Percentiles rank a stretch among this genome's conserved stretches.
These are phyloP conservation scores for Penicillium hordei DNA, from an alignment of 2,329 filamentous ascomycete species.

Conservation along the genomic window DNA sequence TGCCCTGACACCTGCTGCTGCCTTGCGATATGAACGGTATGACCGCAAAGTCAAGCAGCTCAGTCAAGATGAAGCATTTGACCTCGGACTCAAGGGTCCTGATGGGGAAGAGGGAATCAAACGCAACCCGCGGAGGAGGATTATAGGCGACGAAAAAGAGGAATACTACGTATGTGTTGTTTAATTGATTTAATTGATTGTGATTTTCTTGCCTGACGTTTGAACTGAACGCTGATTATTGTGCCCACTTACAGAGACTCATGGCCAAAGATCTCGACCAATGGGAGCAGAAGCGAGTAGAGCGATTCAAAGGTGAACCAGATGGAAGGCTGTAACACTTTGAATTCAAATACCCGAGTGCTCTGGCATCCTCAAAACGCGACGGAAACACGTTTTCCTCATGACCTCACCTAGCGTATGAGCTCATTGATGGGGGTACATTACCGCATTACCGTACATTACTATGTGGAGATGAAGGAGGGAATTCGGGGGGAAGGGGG, in stretches of 20 bases:
- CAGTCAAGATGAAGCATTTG: conserved; percentile 81
- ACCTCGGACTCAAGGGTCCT: conserved; percentile 66
- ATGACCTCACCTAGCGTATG: background rate
- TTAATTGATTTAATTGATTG: background rate
- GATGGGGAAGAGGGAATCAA: conserved; percentile 75
- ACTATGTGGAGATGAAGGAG: background rate
- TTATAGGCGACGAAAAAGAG: conserved; percentile 45
- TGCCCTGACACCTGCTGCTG: conserved; percentile 89
- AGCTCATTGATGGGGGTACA: background rate
- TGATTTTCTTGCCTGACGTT: background rate
- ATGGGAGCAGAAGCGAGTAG: conserved; percentile 95
- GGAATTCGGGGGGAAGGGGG: background rate
- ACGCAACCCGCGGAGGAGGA: conserved; percentile 45
- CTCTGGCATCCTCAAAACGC: background rate
- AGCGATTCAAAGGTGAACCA: conserved; percentile 83
- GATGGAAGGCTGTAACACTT: conserved; percentile 70
- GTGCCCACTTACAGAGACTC: conserved; percentile 57
- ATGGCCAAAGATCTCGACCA: conserved; percentile 89
- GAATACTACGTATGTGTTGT: conserved; percentile 47
- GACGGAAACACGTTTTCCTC: background rate
- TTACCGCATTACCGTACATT: background rate
- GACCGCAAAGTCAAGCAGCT: conserved; percentile 86
- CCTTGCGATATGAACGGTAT: conserved; percentile 88
- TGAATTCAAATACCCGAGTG: conserved; percentile 18
- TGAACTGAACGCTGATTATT: conserved; percentile 15